phyloP scores from a whole-genome alignment of 2,329 filamentous ascomycete species.

The Pseudopithomyces maydicus region DNA sequence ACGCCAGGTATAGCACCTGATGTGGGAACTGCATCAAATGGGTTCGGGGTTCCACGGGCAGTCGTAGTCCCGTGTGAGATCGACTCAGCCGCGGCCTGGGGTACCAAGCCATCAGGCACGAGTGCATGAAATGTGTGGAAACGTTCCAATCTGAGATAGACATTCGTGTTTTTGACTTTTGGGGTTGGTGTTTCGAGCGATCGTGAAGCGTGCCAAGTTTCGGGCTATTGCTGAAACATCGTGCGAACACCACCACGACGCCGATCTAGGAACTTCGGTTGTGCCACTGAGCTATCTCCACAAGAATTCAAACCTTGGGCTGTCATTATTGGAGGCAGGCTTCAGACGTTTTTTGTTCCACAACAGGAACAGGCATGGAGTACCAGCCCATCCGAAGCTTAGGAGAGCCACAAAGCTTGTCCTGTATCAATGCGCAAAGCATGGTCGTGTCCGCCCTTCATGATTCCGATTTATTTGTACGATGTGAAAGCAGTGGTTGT shows the following conservation, averaged over 20 bases:
- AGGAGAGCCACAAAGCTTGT: conserved; percentile 5
- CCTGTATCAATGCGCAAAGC: not conserved
- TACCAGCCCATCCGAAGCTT: conserved; percentile 2
- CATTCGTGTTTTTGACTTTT: conserved; percentile 15
- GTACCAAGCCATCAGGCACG: conserved; percentile 6
- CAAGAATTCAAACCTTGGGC: not conserved
- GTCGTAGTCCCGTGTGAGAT: conserved; percentile 14
- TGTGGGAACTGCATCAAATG: conserved; percentile 27
- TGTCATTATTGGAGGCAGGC: not conserved
- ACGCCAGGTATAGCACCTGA: conserved; percentile 15
- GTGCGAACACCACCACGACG: conserved; percentile 15
- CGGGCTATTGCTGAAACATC: conserved; percentile 36
- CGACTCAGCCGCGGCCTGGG: conserved; percentile 4
- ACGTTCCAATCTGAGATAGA: conserved; percentile 17
- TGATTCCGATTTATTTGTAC: not conserved
- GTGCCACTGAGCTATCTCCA: not conserved
- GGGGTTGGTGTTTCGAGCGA: conserved; percentile 25
- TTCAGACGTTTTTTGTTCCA: conserved; percentile 14
- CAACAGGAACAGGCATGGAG: conserved; percentile 7
- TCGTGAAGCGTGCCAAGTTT: conserved; percentile 28
- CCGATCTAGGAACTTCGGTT: not conserved
- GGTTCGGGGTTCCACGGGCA: conserved; percentile 30
- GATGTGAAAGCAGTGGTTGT: no score
- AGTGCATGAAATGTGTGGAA: conserved; percentile 18
- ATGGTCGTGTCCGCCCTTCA: not conserved